Evolutionary conservation across 2,329 filamentous ascomycete genomes (phyloP).

Genomic region (Ascochyta pisi): DNA sequence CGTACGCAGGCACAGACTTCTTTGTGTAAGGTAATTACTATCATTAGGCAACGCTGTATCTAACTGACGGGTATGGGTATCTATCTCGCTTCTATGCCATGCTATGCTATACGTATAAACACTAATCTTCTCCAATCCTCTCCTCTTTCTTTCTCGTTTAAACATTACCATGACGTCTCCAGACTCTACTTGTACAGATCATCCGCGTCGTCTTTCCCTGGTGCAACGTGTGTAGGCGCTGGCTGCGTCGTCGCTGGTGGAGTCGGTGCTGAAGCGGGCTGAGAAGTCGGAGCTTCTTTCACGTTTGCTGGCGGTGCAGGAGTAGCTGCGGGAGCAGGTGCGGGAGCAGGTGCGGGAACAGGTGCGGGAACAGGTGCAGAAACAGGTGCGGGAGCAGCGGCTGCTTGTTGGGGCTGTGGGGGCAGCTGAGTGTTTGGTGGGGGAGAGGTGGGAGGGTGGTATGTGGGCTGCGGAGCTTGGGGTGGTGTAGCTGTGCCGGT

Average conservation of each 20-base stretch:
- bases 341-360: background rate
- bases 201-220: constrained; percentile 23
- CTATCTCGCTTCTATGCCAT: background rate
- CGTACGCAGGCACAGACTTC: no score
- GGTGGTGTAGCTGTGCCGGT: constrained; percentile 13
- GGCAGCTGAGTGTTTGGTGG: constrained; percentile 13
- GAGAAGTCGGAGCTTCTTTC: constrained; percentile 5
- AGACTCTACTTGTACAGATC: constrained; percentile 25
- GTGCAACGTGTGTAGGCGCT: background rate
- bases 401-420: constrained; percentile 4
- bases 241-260: background rate
- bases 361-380: background rate
- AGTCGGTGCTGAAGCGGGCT: background rate
- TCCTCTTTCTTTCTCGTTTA: background rate
- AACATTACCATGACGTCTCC: background rate
- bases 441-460: constrained; percentile 19
- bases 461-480: constrained; percentile 22
- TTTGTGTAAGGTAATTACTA: no score
- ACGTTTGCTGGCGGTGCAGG: background rate
- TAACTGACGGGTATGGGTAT: constrained; percentile 2
- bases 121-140: background rate
- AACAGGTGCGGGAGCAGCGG: constrained; percentile 1
- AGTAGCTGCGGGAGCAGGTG: no score
- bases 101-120: background rate
- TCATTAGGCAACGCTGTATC: no score